Conservation (phyloP, 2,329 filamentous ascomycete genomes). For the Orbilia blumenaviensis region DNA sequence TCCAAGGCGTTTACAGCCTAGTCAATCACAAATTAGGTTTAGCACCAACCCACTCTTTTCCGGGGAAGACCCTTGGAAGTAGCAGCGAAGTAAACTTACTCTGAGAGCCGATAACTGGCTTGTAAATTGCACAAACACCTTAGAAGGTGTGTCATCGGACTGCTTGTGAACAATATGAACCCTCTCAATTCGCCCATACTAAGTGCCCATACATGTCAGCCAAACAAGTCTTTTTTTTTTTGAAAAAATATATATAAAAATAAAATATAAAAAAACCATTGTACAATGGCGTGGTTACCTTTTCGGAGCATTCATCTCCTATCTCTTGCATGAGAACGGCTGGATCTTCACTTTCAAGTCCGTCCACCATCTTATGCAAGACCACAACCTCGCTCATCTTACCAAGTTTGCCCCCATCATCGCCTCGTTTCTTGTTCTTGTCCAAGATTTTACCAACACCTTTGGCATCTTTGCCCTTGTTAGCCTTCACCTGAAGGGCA, state of each 20-base stretch:
- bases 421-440: slow-evolving; percentile 68
- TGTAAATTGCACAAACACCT: slow-evolving; percentile 94
- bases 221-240: neutral
- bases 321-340: slow-evolving; percentile 93
- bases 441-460: slow-evolving; percentile 82
- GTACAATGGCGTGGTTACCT: slow-evolving; percentile 62
- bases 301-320: slow-evolving; percentile 88
- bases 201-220: slow-evolving; percentile 2
- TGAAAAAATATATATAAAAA: neutral
- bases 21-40: slow-evolving; percentile 35
- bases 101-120: slow-evolving; percentile 83
- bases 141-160: slow-evolving; percentile 61
- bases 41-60: slow-evolving; percentile 42
- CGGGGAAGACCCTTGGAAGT: neutral
- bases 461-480: slow-evolving; percentile 81
- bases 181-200: slow-evolving; percentile 60
- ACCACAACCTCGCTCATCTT: slow-evolving; percentile 83
- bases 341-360: slow-evolving; percentile 65
- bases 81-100: slow-evolving; percentile 66
- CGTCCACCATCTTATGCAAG: slow-evolving; percentile 83
- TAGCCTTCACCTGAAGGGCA: slow-evolving; percentile 82
- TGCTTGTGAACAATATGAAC: slow-evolving; percentile 45
- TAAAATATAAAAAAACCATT: no score
- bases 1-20: slow-evolving; percentile 90
- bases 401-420: slow-evolving; percentile 70